Conservation (phyloP, 805 yeast genomes). For the Yarrowia osloensis region DNA sequence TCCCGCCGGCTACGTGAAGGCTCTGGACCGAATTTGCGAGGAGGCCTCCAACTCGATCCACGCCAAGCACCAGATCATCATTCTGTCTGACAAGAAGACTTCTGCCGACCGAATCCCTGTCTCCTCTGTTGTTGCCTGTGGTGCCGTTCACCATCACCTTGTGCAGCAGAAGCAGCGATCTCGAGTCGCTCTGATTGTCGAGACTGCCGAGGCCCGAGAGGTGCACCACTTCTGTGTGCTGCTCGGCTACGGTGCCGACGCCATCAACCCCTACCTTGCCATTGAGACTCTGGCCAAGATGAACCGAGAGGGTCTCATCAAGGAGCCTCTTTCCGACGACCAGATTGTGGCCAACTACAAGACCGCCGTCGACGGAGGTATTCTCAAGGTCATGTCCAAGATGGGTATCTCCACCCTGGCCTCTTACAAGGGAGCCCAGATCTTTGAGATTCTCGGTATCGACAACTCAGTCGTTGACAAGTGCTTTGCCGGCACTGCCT, state of each 20-base stretch:
- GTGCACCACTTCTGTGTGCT: constrained; percentile 94
- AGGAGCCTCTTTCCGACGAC: constrained; percentile 54
- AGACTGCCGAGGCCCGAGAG: constrained; percentile 96
- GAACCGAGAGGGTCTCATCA: constrained; percentile 71
- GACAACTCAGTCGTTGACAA: constrained; percentile 93
- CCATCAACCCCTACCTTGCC: constrained; percentile 89
- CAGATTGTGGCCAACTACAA: constrained; percentile 75
- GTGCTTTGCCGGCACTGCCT: constrained; percentile 96
- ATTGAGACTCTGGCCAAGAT: constrained; percentile 84
- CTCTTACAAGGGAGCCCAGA: constrained; percentile 98
- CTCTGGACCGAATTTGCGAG: constrained; percentile 82
- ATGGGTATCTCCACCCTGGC: constrained; percentile 99
- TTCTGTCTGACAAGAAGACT: constrained; percentile 71
- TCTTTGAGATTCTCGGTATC: constrained; percentile 94
- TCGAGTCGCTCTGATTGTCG: constrained; percentile 85
- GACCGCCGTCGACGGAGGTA: constrained; percentile 84
- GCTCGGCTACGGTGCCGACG: constrained; percentile 97
- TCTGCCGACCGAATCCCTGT: constrained; percentile 69
- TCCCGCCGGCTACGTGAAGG: constrained; percentile 76
- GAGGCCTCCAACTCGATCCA: constrained; percentile 86
- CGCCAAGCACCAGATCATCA: constrained; percentile 68
- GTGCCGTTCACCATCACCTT: constrained; percentile 95
- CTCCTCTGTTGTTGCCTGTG: constrained; percentile 87
- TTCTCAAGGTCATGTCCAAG: constrained; percentile 95
- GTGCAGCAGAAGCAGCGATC: constrained; percentile 96